These are phyloP conservation scores for Cryoendolithus antarcticus DNA, from an alignment of 2,329 filamentous ascomycete genomes.

Conservation along the genomic window DNA sequence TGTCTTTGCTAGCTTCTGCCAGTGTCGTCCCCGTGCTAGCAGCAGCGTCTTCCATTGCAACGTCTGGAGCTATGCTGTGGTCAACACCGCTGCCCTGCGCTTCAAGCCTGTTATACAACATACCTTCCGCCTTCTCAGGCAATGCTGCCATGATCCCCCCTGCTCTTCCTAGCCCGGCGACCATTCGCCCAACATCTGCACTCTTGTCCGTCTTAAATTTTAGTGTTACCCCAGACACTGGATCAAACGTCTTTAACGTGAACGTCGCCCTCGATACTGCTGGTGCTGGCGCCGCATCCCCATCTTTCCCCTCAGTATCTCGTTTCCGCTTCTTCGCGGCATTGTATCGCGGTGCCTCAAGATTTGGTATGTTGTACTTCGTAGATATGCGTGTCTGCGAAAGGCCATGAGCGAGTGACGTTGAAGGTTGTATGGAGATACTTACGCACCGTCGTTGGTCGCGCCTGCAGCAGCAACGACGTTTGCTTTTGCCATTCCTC, in stretches of 20 bases:
- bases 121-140: constrained; percentile 30
- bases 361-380: constrained; percentile 60
- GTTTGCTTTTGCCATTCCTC: constrained; percentile 91
- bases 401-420: constrained; percentile 15
- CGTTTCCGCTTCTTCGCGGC: constrained; percentile 17
- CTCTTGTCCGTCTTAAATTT: constrained; percentile 90
- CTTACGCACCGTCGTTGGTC: constrained; percentile 62
- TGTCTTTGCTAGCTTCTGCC: constrained; percentile 7
- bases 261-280: constrained; percentile 56
- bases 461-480: constrained; percentile 69
- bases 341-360: constrained; percentile 18
- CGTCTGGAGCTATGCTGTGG: constrained; percentile 12
- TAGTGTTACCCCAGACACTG: constrained; percentile 64
- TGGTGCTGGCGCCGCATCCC: constrained; percentile 20
- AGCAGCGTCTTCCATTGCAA: constrained; percentile 20
- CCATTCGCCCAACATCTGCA: constrained; percentile 73
- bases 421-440: background rate
- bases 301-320: constrained; percentile 12
- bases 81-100: too few relatives aligned
- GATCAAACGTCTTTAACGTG: constrained; percentile 81
- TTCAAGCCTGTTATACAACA: background rate
- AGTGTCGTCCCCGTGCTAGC: background rate
- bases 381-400: constrained; percentile 77
- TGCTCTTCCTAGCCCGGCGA: constrained; percentile 63
- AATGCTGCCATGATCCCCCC: constrained; percentile 49